Evolutionary conservation across 2,329 filamentous ascomycete genomes (phyloP).

Genomic region (Thielaviopsis cerberus): DNA sequence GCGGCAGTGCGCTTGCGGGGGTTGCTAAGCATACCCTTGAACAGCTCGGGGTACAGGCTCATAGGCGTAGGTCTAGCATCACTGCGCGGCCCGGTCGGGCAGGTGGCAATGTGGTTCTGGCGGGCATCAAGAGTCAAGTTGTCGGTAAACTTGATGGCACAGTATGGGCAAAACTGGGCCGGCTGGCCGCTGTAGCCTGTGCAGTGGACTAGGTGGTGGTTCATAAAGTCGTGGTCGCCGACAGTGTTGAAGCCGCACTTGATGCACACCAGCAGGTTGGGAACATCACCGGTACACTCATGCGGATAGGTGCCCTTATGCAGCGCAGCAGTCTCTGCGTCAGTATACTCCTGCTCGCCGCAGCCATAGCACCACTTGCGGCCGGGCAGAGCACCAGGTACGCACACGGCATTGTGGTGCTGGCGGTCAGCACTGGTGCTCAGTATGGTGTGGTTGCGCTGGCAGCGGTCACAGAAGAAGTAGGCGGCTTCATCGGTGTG

Average conservation of each 20-base stretch:
- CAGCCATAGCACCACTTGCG: slow-evolving; percentile 13
- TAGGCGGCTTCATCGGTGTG: slow-evolving; percentile 12
- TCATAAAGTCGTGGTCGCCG: slow-evolving; percentile 7
- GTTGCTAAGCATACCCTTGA: background rate
- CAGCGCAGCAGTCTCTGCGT: slow-evolving; percentile 2
- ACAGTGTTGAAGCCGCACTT: slow-evolving; percentile 11
- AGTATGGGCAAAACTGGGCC: slow-evolving; percentile 15
- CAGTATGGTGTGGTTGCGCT: slow-evolving; percentile 14
- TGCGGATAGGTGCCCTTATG: slow-evolving; percentile 12
- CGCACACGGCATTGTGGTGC: slow-evolving; percentile 14
- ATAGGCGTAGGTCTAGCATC: slow-evolving; percentile 4
- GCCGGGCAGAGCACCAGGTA: slow-evolving; percentile 12
- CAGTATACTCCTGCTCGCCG: slow-evolving; percentile 11
- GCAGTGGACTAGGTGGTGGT: slow-evolving; percentile 12
- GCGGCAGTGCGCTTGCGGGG: background rate
- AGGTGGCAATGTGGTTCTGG: slow-evolving; percentile 9
- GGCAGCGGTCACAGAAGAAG: slow-evolving; percentile 15
- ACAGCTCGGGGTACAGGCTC: slow-evolving; percentile 7
- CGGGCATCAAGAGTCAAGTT: background rate
- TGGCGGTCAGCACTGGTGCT: slow-evolving; percentile 12
- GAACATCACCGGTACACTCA: slow-evolving; percentile 8
- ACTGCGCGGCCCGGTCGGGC: too few species aligned
- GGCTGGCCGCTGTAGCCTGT: slow-evolving; percentile 11
- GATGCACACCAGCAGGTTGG: slow-evolving; percentile 10
- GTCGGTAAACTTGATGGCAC: slow-evolving; percentile 4